phyloP scores from a whole-genome alignment of 2,329 filamentous ascomycete species.

The Cladobotryum protrusum region DNA sequence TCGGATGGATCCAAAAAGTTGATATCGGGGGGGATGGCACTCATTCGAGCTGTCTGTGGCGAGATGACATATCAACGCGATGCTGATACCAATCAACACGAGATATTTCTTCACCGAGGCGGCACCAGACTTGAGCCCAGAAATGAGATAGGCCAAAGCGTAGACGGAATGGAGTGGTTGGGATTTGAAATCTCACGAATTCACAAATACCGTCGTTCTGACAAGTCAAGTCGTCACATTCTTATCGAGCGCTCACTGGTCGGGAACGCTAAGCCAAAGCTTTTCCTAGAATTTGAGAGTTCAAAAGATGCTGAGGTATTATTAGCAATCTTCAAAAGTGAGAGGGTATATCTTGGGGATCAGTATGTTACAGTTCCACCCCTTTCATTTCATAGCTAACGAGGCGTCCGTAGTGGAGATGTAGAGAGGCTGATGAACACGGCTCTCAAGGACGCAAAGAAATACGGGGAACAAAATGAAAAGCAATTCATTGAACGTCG shows the following conservation, averaged over 20 bases:
- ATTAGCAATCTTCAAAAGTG: neutral
- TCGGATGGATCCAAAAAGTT: neutral
- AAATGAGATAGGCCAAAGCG: neutral
- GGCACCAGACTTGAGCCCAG: constrained; percentile 6
- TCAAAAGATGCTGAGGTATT: neutral
- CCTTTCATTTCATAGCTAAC: neutral
- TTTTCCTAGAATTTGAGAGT: constrained; percentile 19
- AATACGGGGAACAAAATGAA: neutral
- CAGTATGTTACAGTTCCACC: too few relatives aligned
- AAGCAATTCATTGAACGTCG: neutral
- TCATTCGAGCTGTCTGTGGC: constrained; percentile 22
- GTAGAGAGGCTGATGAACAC: constrained; percentile 1
- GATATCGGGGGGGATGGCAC: neutral
- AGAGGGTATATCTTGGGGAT: neutral
- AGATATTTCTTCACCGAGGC: constrained; percentile 6
- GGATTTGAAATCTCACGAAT: constrained; percentile 16
- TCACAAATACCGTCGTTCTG: constrained; percentile 11
- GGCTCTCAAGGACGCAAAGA: constrained; percentile 7
- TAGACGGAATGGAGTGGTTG: constrained; percentile 15
- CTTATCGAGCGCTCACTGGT: constrained; percentile 18
- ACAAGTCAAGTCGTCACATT: constrained; percentile 15
- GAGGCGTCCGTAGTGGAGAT: neutral
- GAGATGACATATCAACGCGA: constrained; percentile 7
- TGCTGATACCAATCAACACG: neutral
- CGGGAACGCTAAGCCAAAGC: neutral